Conservation (phyloP, 2,329 filamentous ascomycete genomes). For the Ceratocystis ficicola region DNA sequence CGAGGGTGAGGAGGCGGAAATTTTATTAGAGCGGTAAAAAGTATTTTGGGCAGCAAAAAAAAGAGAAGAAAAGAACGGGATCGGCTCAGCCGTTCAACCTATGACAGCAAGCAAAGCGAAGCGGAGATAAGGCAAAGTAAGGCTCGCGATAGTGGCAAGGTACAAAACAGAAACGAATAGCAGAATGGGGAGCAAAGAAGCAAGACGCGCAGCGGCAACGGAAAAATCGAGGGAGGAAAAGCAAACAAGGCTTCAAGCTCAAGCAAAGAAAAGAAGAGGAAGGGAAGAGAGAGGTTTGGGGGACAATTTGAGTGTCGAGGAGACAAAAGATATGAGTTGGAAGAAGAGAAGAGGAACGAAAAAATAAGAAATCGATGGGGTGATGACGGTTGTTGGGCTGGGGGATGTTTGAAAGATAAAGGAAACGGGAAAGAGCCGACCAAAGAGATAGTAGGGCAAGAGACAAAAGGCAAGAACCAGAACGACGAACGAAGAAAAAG, state of each 20-base stretch:
- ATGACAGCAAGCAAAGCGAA: background rate
- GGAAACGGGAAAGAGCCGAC: constrained; percentile 1
- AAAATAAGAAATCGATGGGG: background rate
- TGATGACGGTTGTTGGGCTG: constrained; percentile 9
- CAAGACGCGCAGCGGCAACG: background rate
- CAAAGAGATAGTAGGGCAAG: too few relatives aligned
- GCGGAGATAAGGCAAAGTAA: background rate
- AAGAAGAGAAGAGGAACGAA: background rate
- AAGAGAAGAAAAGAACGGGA: constrained; percentile 10
- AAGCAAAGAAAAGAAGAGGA: background rate
- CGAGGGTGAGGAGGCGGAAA: background rate
- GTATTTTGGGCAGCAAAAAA: constrained; percentile 10
- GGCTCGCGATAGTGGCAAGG: constrained; percentile 2
- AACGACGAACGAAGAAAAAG: background rate
- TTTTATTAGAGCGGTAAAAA: background rate
- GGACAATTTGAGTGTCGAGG: background rate
- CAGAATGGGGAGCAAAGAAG: background rate
- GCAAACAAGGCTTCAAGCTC: constrained; percentile 8
- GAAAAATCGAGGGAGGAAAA: constrained; percentile 5
- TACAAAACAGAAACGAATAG: background rate
- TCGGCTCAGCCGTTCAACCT: constrained; percentile 20
- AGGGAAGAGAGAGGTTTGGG: background rate
- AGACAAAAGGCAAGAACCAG: too few relatives aligned
- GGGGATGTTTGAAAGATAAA: constrained; percentile 2
- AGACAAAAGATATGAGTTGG: background rate